These are phyloP conservation scores for Penicillium thymicola DNA, from an alignment of 2,329 filamentous ascomycete species.

Conservation along the genomic window DNA sequence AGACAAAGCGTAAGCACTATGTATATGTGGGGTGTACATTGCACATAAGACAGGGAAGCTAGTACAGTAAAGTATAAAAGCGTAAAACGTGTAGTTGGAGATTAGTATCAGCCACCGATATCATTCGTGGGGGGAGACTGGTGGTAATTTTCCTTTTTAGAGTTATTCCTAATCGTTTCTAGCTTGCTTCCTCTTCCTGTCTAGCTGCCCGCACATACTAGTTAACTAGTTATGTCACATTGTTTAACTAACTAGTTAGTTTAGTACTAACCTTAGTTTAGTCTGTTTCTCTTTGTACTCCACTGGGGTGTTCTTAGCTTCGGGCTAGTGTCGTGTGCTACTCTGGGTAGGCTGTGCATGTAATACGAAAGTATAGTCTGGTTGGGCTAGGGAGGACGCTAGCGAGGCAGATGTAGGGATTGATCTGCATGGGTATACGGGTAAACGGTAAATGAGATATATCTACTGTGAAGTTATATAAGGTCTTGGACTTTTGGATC, in stretches of 20 bases:
- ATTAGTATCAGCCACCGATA: slow-evolving; percentile 8
- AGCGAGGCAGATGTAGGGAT: not conserved
- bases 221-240: too few relatives aligned
- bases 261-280: too few relatives aligned
- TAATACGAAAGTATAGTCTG: not conserved
- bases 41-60: not conserved
- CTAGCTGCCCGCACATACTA: not conserved
- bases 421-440: not conserved
- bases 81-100: not conserved
- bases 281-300: not conserved
- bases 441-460: not conserved
- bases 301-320: not conserved
- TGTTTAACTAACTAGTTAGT: too few relatives aligned
- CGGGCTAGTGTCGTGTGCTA: slow-evolving; percentile 1
- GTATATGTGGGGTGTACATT: not conserved
- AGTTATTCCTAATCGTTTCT: slow-evolving; percentile 2
- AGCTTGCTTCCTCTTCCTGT: not conserved
- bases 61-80: not conserved
- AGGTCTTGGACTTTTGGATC: not conserved
- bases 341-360: not conserved
- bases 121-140: not conserved
- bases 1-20: not conserved
- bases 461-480: not conserved
- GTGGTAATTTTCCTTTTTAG: slow-evolving; percentile 2
- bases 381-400: not conserved